These are phyloP conservation scores for Aurifilum marmelostoma DNA, from an alignment of 2,329 filamentous ascomycete species.

Conservation along the genomic window DNA sequence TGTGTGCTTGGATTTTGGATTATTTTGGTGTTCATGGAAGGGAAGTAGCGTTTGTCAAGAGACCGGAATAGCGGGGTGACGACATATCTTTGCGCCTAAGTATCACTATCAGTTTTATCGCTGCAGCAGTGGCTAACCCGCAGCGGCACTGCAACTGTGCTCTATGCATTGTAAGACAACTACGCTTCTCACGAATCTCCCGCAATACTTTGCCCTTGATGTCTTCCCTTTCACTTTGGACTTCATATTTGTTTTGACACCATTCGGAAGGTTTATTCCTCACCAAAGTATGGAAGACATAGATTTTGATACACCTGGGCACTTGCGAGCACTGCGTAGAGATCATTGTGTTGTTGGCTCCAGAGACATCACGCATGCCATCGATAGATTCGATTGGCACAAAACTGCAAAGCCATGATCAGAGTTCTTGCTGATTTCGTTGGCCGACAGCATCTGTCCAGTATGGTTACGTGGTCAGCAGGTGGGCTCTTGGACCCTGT, in stretches of 20 bases:
- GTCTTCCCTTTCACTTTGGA: fast-evolving
- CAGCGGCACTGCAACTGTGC: background rate
- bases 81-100: background rate
- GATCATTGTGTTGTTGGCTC: background rate
- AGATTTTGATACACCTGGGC: background rate
- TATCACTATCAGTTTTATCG: slow-evolving; percentile 8
- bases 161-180: background rate
- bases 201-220: background rate
- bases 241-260: background rate
- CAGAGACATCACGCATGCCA: background rate
- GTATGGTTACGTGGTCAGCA: background rate
- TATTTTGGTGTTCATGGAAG: background rate
- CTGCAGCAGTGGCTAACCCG: background rate
- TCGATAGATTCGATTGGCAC: too few species aligned
- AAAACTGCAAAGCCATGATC: too few species aligned
- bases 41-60: background rate
- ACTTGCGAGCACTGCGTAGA: background rate
- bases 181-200: too few species aligned
- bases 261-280: too few species aligned
- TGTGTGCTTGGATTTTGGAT: background rate
- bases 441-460: background rate
- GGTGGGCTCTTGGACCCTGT: background rate
- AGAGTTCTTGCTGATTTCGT: background rate
- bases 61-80: background rate
- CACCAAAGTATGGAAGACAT: background rate